These are phyloP conservation scores for Eucalyptus fibrosa DNA, from an alignment of 345 rosid genomes.

Conservation along the genomic window DNA sequence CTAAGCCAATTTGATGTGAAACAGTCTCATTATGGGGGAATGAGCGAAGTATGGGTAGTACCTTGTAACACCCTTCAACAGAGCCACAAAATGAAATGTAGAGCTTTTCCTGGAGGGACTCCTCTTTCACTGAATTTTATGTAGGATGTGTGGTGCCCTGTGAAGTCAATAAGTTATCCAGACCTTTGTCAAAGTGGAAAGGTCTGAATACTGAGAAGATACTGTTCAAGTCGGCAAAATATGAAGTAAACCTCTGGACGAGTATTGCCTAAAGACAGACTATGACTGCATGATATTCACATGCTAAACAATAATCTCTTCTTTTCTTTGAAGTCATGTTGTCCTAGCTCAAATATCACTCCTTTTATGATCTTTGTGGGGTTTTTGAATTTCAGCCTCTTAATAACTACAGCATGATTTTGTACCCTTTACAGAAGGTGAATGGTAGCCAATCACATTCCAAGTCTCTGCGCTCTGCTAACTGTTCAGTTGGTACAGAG, in stretches of 20 bases:
- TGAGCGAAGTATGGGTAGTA: not conserved
- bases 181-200: not conserved
- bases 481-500: slow-evolving; percentile 45
- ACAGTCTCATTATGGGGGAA: not conserved
- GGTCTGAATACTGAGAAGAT: not conserved
- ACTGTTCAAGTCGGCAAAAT: not conserved
- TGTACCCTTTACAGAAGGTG: not conserved
- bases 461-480: slow-evolving; percentile 45
- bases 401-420: not conserved
- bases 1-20: not conserved
- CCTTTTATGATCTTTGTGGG: not conserved
- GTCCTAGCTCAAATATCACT: not conserved
- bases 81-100: not conserved
- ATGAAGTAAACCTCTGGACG: not conserved
- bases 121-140: not conserved
- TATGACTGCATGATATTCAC: not conserved
- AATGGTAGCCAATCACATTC: not conserved
- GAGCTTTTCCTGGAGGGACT: not conserved
- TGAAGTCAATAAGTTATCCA: not conserved
- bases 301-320: not conserved
- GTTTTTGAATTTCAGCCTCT: not conserved
- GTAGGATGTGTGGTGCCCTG: not conserved
- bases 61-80: not conserved
- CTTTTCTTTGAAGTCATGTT: not conserved
- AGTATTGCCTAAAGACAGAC: not conserved